Evolutionary conservation across 2,329 filamentous ascomycete species (phyloP), one percentile per base, ranked within the genome.

Genomic region (Aureobasidium mangrovei): DNA sequence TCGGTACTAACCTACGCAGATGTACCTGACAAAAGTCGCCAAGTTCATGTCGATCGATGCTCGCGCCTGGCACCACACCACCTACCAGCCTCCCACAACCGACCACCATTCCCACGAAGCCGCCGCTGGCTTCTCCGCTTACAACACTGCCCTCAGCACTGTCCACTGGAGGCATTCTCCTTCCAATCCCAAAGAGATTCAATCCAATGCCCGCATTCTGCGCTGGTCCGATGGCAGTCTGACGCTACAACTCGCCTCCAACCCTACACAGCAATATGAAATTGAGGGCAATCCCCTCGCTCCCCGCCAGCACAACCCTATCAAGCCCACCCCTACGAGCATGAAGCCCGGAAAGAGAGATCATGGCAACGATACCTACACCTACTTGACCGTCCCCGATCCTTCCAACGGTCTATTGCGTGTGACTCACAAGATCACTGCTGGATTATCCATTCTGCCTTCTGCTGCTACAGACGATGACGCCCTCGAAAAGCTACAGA

Each of bases 161-260:
- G 77, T 87, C 45, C 82, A 86, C 57, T 88, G 84, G 70, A 81
- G 84, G 53, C 81, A 78, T 63, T 83, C 88, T 56, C 75, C 82
- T 7, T 77, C 76, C n/a, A 72, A 83, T 54, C 84, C 81, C 1
- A 77, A 79, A 46, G 73, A 82, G 58, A 74, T 90, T 9, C 81
- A 86, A 65, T 90, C 86, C 64, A 91, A 91, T 65, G 80, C 87
- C 2, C 79, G 84, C 58, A 72, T 91, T 31, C 81, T 88, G 64
- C 80, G 80, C 61, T 91, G 87, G 87, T 88, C 83, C 58, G 87
- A 91, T 64, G 87, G 87, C 29, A 88, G 84, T 3, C 73, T 88
- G 12, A 90, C 86, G 8, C 73, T 91, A 27, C 81, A 85, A n/a
- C 75, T 91, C 27, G 87, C 86, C 10, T 82, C 81, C 56, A 77